These are phyloP conservation scores for Zhuliangozyma parablackwelliae DNA, from an alignment of 1,139 yeast species.

Conservation along the genomic window DNA sequence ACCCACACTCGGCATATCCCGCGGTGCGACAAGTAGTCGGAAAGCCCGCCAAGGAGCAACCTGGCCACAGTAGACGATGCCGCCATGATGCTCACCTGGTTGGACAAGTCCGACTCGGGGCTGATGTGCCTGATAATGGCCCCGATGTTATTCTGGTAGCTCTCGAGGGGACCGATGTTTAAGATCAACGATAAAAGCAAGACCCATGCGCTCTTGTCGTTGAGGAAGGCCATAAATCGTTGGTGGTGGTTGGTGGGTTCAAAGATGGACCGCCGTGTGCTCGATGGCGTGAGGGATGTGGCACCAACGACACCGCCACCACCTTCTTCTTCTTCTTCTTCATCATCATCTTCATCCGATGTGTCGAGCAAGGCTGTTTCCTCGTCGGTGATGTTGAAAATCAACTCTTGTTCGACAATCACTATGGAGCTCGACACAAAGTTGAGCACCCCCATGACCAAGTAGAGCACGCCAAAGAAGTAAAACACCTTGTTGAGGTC, in stretches of 20 bases:
- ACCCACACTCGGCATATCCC: conserved; percentile 41
- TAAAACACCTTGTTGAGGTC: conserved; percentile 53
- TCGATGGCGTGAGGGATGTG: conserved; percentile 11
- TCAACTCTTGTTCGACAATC: conserved; percentile 53
- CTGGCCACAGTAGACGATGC: conserved; percentile 43
- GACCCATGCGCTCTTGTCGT: conserved; percentile 63
- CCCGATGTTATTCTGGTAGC: conserved; percentile 83
- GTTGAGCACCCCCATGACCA: conserved; percentile 51
- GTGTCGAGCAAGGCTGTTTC: conserved; percentile 11
- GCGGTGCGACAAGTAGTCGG: conserved; percentile 47
- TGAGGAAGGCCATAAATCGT: conserved; percentile 48
- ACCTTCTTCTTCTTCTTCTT: not conserved
- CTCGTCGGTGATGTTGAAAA: conserved; percentile 32
- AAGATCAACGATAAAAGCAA: conserved; percentile 61
- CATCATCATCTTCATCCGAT: not conserved
- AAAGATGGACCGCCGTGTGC: conserved; percentile 21
- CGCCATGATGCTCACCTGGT: conserved; percentile 39
- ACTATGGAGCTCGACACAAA: conserved; percentile 63
- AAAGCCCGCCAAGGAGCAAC: conserved; percentile 58
- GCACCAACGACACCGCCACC: not conserved
- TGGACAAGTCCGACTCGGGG: conserved; percentile 47
- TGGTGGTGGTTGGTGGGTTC: conserved; percentile 46
- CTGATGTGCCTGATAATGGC: conserved; percentile 39
- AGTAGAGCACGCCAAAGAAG: conserved; percentile 54
- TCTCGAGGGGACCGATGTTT: conserved; percentile 81